These are phyloP conservation scores for Protomyces pachydermus DNA, from an alignment of 1,139 yeast genomes.

Conservation along the genomic window DNA sequence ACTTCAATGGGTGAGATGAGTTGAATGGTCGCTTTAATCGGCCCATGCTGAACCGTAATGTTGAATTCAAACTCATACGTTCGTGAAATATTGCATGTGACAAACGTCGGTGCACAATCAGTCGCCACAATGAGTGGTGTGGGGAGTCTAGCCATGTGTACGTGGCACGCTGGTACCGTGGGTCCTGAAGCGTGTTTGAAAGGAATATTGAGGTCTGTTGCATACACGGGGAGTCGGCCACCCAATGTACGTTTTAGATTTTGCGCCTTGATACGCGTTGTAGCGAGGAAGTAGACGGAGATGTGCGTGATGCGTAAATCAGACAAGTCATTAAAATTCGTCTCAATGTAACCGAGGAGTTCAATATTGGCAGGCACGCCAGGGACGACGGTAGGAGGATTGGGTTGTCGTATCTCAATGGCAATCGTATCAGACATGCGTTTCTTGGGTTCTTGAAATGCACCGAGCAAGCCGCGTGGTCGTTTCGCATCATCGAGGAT, in stretches of 20 bases:
- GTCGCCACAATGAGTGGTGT: slow-evolving; percentile 14
- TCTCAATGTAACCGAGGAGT: slow-evolving; percentile 9
- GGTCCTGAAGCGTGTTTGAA: background rate
- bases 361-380: slow-evolving; percentile 17
- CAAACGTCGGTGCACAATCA: slow-evolving; percentile 46
- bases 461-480: slow-evolving; percentile 1
- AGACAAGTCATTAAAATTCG: background rate
- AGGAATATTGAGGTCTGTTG: slow-evolving; percentile 9
- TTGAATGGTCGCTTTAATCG: slow-evolving; percentile 1
- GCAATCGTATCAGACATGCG: slow-evolving; percentile 18
- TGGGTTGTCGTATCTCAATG: slow-evolving; percentile 19
- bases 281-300: slow-evolving; percentile 4
- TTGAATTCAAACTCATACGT: slow-evolving; percentile 46
- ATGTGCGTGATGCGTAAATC: slow-evolving; percentile 8
- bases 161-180: background rate
- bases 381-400: slow-evolving; percentile 17
- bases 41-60: slow-evolving; percentile 46
- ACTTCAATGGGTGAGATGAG: slow-evolving; percentile 11
- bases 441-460: background rate
- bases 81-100: slow-evolving; percentile 54
- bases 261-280: slow-evolving; percentile 13
- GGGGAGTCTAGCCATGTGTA: background rate
- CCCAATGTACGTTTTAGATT: slow-evolving; percentile 11
- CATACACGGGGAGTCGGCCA: background rate
- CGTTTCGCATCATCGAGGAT: slow-evolving; percentile 10